These are phyloP conservation scores for Colletotrichum chlorophyti DNA, from an alignment of 2,329 filamentous ascomycete species.

Conservation along the genomic window DNA sequence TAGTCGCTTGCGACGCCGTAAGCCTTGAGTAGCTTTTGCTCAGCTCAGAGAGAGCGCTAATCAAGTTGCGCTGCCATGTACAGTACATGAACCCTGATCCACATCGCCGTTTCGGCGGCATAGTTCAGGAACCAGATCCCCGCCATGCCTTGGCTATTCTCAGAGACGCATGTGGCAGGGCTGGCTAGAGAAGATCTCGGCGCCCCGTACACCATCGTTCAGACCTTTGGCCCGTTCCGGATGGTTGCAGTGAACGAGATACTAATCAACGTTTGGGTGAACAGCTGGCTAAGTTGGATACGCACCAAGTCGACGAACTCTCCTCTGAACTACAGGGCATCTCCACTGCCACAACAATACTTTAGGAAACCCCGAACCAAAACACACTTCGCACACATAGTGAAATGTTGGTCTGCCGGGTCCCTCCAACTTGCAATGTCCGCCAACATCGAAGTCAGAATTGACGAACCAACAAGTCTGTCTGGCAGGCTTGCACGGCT, in stretches of 20 bases:
- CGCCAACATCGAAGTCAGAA: too few species aligned
- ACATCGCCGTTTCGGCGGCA: constrained; percentile 25
- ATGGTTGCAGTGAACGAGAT: constrained; percentile 1
- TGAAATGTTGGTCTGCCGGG: too few species aligned
- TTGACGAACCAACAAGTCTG: too few species aligned
- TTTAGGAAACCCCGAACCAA: too few species aligned
- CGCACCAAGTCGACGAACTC: too few species aligned
- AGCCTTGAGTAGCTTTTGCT: neutral
- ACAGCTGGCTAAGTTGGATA: too few species aligned
- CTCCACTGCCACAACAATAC: too few species aligned
- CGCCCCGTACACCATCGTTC: neutral
- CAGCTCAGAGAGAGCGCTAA: constrained; percentile 5
- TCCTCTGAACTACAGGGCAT: too few species aligned
- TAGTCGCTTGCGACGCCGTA: neutral
- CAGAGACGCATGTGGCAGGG: constrained; percentile 7
- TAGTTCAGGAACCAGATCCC: constrained; percentile 22
- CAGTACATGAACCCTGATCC: constrained; percentile 11
- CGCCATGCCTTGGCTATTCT: neutral
- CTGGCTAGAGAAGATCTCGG: neutral
- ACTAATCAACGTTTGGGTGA: too few species aligned
- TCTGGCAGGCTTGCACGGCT: too few species aligned
- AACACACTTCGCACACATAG: too few species aligned
- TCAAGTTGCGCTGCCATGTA: constrained; percentile 1
- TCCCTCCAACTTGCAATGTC: too few species aligned
- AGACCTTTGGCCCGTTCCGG: neutral